phyloP scores from a whole-genome alignment of 1,139 yeast species.

The Meyerozyma smithsonii region DNA sequence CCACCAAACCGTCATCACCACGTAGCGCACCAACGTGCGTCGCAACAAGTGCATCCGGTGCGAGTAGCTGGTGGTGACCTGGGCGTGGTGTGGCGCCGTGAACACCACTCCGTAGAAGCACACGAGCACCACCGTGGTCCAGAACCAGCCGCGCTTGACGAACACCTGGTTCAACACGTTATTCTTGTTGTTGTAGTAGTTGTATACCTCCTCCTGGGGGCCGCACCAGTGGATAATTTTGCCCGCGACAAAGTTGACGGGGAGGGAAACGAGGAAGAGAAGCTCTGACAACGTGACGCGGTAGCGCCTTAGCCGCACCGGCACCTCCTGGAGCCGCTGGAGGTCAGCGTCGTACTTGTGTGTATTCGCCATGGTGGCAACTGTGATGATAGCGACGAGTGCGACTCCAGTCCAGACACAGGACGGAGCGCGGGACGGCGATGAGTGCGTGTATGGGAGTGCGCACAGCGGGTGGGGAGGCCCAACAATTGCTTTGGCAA shows the following conservation, averaged over 20 bases:
- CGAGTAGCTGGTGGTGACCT: not conserved
- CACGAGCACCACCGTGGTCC: conserved; percentile 57
- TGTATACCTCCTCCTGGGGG: conserved; percentile 31
- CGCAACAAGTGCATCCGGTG: conserved; percentile 5
- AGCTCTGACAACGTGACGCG: conserved; percentile 6
- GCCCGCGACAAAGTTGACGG: conserved; percentile 11
- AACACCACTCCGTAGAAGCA: conserved; percentile 21
- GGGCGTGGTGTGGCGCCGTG: not conserved
- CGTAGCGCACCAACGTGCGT: conserved; percentile 34
- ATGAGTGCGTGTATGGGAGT: too few species aligned
- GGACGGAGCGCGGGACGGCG: too few species aligned
- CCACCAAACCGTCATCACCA: conserved; percentile 73
- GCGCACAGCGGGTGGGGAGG: too few species aligned
- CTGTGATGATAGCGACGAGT: too few species aligned
- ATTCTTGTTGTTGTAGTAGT: conserved; percentile 57
- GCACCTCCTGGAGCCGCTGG: not conserved
- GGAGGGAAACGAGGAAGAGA: conserved; percentile 8
- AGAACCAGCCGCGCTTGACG: conserved; percentile 89
- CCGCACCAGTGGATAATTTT: conserved; percentile 12
- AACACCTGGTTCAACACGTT: conserved; percentile 67
- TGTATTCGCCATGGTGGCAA: conserved; percentile 1
- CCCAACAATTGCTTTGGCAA: too few species aligned
- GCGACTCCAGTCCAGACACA: too few species aligned
- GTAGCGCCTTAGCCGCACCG: not conserved
- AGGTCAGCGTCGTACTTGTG: not conserved